phyloP scores from a whole-genome alignment of 805 yeast species.

The Suhomyces tanzawaensis region DNA sequence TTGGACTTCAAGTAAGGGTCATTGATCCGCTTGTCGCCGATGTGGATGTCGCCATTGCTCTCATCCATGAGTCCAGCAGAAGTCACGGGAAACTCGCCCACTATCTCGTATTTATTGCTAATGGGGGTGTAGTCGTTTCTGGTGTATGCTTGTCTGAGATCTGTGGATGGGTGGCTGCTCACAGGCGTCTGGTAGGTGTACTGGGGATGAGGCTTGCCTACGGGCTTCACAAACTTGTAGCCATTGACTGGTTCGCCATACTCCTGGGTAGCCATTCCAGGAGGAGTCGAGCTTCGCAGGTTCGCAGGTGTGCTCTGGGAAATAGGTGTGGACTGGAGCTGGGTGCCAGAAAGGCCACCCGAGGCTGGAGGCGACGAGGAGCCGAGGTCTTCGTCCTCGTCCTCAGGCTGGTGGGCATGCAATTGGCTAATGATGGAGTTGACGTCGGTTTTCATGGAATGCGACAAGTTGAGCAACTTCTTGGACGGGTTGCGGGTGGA shows the following conservation, averaged over 20 bases:
- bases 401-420: slow-evolving; percentile 10
- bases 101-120: slow-evolving; percentile 19
- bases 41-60: slow-evolving; percentile 27
- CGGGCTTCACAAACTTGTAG: slow-evolving; percentile 40
- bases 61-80: slow-evolving; percentile 37
- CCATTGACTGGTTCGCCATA: slow-evolving; percentile 42
- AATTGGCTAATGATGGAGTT: slow-evolving; percentile 18
- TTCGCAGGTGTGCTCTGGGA: slow-evolving; percentile 45
- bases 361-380: slow-evolving; percentile 6
- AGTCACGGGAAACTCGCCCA: slow-evolving; percentile 32
- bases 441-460: slow-evolving; percentile 29
- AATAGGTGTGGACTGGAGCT: slow-evolving; percentile 31
- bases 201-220: slow-evolving; percentile 13
- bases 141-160: slow-evolving; percentile 10
- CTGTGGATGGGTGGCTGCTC: slow-evolving; percentile 5
- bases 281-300: slow-evolving; percentile 36
- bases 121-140: slow-evolving; percentile 10
- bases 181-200: slow-evolving; percentile 20
- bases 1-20: slow-evolving; percentile 25
- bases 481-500: slow-evolving; percentile 18
- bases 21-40: slow-evolving; percentile 38
- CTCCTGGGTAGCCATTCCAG: slow-evolving; percentile 16
- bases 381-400: slow-evolving; percentile 9
- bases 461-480: slow-evolving; percentile 29
- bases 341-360: not conserved